phyloP scores from a whole-genome alignment of 192 early-diverging fungal genomes.

The Coemansia sp. region DNA sequence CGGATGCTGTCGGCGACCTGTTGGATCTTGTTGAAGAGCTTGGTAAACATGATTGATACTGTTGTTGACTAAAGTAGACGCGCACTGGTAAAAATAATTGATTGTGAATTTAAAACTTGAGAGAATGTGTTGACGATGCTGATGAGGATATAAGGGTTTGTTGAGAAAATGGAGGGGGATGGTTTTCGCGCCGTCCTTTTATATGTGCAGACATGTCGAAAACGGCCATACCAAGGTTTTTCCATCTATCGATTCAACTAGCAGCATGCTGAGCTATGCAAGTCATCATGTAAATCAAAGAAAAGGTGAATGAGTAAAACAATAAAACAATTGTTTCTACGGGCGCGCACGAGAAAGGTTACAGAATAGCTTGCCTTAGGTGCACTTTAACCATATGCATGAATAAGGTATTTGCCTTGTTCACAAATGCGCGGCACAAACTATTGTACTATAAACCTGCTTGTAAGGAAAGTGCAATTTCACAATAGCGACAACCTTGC shows the following conservation, averaged over 20 bases:
- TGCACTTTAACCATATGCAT: background rate
- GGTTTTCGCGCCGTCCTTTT: background rate
- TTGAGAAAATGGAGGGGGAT: background rate
- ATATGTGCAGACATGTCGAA: background rate
- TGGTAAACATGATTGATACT: conserved; percentile 26
- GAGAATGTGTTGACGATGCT: background rate
- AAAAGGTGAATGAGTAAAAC: background rate
- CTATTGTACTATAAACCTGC: conserved; percentile 4
- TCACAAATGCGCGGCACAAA: background rate
- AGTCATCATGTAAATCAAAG: background rate
- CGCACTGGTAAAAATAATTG: background rate
- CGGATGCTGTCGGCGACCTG: conserved; percentile 9
- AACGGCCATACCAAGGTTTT: background rate
- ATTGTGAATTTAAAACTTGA: background rate
- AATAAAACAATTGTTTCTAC: conserved; percentile 1
- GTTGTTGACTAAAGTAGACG: background rate
- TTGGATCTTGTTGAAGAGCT: conserved; percentile 16
- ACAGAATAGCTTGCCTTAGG: background rate
- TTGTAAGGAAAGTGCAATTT: background rate
- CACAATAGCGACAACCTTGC: background rate
- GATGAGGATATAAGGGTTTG: background rate
- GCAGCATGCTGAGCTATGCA: background rate
- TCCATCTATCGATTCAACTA: background rate
- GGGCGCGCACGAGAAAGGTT: background rate
- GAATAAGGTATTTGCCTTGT: background rate